Evolutionary conservation across 495 filamentous ascomycete genomes (phyloP), one percentile per base, ranked within the genome.

Genomic region (Xylaria nigripes): DNA sequence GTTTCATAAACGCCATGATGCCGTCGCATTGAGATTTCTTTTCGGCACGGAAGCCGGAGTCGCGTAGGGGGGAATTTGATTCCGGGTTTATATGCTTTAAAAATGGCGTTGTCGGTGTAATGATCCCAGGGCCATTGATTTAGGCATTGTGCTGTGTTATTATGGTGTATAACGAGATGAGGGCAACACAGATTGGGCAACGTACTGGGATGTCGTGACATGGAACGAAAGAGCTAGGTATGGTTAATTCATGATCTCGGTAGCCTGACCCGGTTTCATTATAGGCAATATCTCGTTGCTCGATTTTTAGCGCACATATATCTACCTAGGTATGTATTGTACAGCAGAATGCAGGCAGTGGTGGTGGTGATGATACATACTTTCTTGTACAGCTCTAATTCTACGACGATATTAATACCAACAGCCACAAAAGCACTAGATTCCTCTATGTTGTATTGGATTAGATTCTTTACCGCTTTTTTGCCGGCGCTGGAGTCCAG

Each of bases 401-500:
- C 29, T 18, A 40, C 16, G 9, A 16, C 16, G n/a, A 18, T 3
- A 32, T 43, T 22, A 36, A 29, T 27, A 21, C 36, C 16, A 40
- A n/a, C n/a, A n/a, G n/a, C n/a, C n/a, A 40, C n/a, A 40, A 40
- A 2, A 18, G 16, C 36, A 40, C 15, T n/a, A 18, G n/a, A 18
- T 5, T 16, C 8, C 4, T 40, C 8, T 4, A 16, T 9, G 18
- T 18, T 5, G 15, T 40, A 3, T 18, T 18, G 1, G 8, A 5
- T 18, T 8, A 18, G 13, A 8, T 18, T 40, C 16, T 40, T 34
- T 58, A 61, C 51, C 64, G 69, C 62, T 65, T 67, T 55, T 50
- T 62, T 1, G 63, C 55, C 42, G 64, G 38, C 45, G 71, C 55
- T 27, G 85, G 87, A 2, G 68, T 72, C 90, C 90, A 95, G 5